Conservation (phyloP, 2,329 filamentous ascomycete species). For the Aureobasidium lini region DNA sequence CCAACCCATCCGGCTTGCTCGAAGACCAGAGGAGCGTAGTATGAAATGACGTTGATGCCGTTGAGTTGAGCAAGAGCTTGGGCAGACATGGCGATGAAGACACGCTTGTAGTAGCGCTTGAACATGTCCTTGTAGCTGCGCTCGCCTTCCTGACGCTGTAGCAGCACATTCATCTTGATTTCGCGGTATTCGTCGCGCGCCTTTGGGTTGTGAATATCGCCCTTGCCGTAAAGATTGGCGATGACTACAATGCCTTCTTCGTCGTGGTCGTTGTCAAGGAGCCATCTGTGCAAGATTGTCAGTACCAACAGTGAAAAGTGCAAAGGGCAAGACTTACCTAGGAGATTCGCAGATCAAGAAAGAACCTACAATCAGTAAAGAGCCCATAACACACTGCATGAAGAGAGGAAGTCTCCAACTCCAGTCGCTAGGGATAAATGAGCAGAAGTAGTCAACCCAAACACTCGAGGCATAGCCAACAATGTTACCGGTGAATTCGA, state of each 20-base stretch:
- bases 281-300: slow-evolving; percentile 57
- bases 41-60: slow-evolving; percentile 98
- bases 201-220: slow-evolving; percentile 88
- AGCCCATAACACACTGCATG: slow-evolving; percentile 93
- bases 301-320: not conserved
- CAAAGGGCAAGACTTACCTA: slow-evolving; percentile 49
- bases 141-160: slow-evolving; percentile 92
- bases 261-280: slow-evolving; percentile 94
- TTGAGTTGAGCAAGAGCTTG: slow-evolving; percentile 94
- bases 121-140: slow-evolving; percentile 92
- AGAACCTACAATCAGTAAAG: slow-evolving; percentile 74
- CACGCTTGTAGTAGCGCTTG: slow-evolving; percentile 78
- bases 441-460: slow-evolving; percentile 98
- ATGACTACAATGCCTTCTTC: slow-evolving; percentile 98
- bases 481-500: slow-evolving; percentile 97
- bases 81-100: slow-evolving; percentile 98
- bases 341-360: slow-evolving; percentile 94
- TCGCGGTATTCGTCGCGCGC: slow-evolving; percentile 94
- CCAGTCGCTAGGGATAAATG: slow-evolving; percentile 73
- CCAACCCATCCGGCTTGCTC: slow-evolving; percentile 95
- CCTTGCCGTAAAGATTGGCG: slow-evolving; percentile 91
- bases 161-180: slow-evolving; percentile 95
- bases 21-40: slow-evolving; percentile 94
- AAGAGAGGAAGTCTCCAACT: slow-evolving; percentile 86
- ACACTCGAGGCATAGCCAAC: slow-evolving; percentile 92